Evolutionary conservation across 805 yeast genomes (phyloP).

Genomic region (Pichia nakasei): DNA sequence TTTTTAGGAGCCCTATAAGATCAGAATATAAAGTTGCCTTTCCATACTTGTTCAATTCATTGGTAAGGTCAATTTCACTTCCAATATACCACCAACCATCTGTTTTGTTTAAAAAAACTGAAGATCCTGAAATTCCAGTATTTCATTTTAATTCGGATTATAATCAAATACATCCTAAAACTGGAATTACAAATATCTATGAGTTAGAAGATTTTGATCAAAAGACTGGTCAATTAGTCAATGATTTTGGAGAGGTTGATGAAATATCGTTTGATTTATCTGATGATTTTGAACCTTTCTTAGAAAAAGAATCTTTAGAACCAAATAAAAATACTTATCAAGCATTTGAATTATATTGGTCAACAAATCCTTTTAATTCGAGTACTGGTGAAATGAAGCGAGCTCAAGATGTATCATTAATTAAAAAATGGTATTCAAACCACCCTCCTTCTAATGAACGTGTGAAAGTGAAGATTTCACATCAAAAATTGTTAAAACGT

Average conservation of each 20-base stretch:
- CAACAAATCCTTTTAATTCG: constrained; percentile 79
- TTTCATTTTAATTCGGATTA: constrained; percentile 46
- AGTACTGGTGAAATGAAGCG: constrained; percentile 65
- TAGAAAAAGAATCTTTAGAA: constrained; percentile 36
- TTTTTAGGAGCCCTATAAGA: constrained; percentile 65
- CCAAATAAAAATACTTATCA: constrained; percentile 37
- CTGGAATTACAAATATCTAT: constrained; percentile 12
- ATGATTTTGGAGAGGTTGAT: constrained; percentile 27
- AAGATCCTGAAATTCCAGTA: constrained; percentile 43
- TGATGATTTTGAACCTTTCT: constrained; percentile 39
- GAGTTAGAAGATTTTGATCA: constrained; percentile 13
- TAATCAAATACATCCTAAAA: constrained; percentile 43
- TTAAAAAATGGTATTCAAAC: constrained; percentile 75
- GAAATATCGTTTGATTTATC: constrained; percentile 28
- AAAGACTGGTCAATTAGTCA: constrained; percentile 22
- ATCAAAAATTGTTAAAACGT: constrained; percentile 79
- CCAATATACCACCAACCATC: constrained; percentile 60
- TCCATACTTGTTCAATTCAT: constrained; percentile 76
- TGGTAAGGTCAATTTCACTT: constrained; percentile 54
- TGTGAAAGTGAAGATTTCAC: constrained; percentile 74
- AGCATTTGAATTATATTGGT: constrained; percentile 65
- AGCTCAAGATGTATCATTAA: constrained; percentile 83
- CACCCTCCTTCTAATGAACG: constrained; percentile 52
- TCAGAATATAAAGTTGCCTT: constrained; percentile 83
- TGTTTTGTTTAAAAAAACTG: constrained; percentile 38